Evolutionary conservation across 257 asterid genomes (phyloP).

Genomic region (Nicotiana paniculata): DNA sequence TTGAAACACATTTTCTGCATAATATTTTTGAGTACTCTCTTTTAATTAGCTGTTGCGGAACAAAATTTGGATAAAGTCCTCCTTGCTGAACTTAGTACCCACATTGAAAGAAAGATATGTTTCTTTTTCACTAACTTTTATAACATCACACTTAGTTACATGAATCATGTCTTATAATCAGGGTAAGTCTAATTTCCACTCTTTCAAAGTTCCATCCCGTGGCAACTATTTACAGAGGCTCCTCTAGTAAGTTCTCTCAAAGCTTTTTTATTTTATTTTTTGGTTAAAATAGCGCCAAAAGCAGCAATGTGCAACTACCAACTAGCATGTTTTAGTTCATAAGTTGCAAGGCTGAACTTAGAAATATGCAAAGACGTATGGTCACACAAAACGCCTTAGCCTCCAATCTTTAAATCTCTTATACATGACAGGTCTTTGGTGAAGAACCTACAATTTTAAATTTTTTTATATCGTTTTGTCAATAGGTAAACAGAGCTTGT

Average conservation of each 20-base stretch:
- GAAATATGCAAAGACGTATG: too few relatives aligned
- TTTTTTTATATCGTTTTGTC: neutral
- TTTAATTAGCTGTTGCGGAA: constrained; percentile 59
- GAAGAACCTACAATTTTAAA: neutral
- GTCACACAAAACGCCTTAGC: too few relatives aligned
- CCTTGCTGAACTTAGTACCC: constrained; percentile 59
- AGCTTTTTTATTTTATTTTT: neutral
- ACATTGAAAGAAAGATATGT: constrained; percentile 35
- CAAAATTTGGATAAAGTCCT: constrained; percentile 69
- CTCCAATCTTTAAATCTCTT: neutral
- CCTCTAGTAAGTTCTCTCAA: constrained; percentile 15
- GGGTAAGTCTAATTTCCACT: constrained; percentile 29
- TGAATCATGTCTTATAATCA: constrained; percentile 18
- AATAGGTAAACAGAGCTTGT: constrained; percentile 50
- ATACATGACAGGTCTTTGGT: too few relatives aligned
- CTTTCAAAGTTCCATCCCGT: constrained; percentile 21
- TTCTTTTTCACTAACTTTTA: neutral
- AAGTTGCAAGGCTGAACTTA: too few relatives aligned
- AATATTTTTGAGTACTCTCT: constrained; percentile 92
- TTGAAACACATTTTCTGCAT: constrained; percentile 69
- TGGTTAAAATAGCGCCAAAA: neutral
- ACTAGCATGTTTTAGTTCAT: too few relatives aligned
- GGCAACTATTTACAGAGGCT: constrained; percentile 54
- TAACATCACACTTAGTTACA: neutral
- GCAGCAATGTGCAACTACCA: neutral